Percentiles rank a stretch among this genome's conserved stretches.
These are phyloP conservation scores for Histomonas meleagridis DNA, from an alignment of 208 protist species.

Conservation along the genomic window DNA sequence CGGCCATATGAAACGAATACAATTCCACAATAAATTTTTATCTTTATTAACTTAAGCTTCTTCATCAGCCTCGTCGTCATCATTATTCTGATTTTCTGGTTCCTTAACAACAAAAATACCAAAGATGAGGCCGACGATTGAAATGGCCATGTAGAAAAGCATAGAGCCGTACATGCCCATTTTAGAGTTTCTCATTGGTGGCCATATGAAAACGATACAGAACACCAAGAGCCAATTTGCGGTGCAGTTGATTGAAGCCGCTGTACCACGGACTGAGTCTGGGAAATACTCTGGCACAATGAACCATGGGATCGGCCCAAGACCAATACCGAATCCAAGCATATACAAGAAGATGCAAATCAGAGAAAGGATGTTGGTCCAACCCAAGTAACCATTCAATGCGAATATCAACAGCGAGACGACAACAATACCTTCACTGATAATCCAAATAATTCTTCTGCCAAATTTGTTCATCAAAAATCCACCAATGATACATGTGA, in stretches of 20 bases:
- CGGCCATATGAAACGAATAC: no score
- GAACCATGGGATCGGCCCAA: slow-evolving; percentile 19
- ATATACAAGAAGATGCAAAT: slow-evolving; percentile 1
- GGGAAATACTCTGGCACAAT: background rate
- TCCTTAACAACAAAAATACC: no score
- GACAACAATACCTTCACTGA: background rate
- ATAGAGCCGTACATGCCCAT: no score
- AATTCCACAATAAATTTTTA: no score
- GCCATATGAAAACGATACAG: background rate
- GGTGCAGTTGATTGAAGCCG: background rate
- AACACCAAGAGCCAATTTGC: slow-evolving; percentile 1
- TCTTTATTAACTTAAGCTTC: no score
- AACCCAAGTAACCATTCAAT: background rate
- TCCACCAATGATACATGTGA: background rate
- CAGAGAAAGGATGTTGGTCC: background rate
- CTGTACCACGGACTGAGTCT: background rate
- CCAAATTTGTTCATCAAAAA: background rate
- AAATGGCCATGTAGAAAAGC: no score
- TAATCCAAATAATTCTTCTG: background rate
- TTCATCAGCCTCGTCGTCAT: no score
- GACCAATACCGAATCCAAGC: background rate
- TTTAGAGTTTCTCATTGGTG: no score
- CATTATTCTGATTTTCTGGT: no score
- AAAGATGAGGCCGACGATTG: no score
- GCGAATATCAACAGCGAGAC: background rate